These are phyloP conservation scores for Hyaloperonospora arabidopsidis DNA, from an alignment of 352 stramenopile genomes.

Conservation along the genomic window DNA sequence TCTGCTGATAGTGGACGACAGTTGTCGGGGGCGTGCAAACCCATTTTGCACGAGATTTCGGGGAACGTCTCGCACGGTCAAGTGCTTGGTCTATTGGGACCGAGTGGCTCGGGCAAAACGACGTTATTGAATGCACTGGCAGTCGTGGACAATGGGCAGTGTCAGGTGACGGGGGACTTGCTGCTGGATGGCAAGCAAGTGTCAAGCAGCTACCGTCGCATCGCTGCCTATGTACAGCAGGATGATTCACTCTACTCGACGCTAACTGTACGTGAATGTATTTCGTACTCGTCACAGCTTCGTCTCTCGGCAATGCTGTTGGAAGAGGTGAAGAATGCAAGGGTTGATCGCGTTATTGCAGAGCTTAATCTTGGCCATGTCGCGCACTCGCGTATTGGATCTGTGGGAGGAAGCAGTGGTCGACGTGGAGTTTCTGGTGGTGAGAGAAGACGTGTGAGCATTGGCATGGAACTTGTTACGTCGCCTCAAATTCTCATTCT, in stretches of 20 bases:
- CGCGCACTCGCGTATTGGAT: slow-evolving; percentile 48
- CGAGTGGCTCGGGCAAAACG: slow-evolving; percentile 77
- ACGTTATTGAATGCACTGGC: slow-evolving; percentile 74
- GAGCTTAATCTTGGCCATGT: slow-evolving; percentile 72
- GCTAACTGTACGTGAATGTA: slow-evolving; percentile 78
- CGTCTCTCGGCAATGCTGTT: slow-evolving; percentile 45
- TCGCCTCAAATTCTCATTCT: slow-evolving; percentile 81
- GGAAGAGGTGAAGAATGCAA: slow-evolving; percentile 46
- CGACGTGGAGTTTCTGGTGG: slow-evolving; percentile 88
- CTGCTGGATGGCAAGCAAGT: slow-evolving; percentile 51
- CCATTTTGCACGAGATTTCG: slow-evolving; percentile 56
- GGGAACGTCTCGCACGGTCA: slow-evolving; percentile 45
- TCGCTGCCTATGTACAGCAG: slow-evolving; percentile 85
- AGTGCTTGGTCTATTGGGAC: slow-evolving; percentile 64
- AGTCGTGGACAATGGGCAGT: slow-evolving; percentile 57
- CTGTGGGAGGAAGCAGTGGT: slow-evolving; percentile 21
- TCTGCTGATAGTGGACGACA: slow-evolving; percentile 17
- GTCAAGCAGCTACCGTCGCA: slow-evolving; percentile 51
- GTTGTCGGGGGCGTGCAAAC: slow-evolving; percentile 16
- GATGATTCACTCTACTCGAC: slow-evolving; percentile 77
- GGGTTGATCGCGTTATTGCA: slow-evolving; percentile 61
- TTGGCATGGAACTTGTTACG: slow-evolving; percentile 91
- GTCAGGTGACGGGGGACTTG: slow-evolving; percentile 46
- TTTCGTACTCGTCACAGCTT: slow-evolving; percentile 77
- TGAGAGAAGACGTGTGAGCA: slow-evolving; percentile 88